Base-by-base conservation (phyloP, 768 basidiomycete species). In the Suillus spraguei region DNA sequence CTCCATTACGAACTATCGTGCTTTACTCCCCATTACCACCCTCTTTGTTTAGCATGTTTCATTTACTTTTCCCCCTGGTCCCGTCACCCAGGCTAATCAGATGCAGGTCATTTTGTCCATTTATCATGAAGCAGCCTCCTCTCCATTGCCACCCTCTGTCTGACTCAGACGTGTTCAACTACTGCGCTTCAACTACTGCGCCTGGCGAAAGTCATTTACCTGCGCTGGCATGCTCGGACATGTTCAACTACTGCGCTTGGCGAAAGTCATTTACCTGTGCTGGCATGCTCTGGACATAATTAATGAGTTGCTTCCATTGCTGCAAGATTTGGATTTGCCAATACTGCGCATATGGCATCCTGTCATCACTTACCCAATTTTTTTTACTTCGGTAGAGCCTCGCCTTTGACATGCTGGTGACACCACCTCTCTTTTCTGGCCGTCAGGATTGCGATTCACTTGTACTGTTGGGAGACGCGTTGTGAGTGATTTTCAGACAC, bases 301-400 rank as follows among this genome's bases (percentile, higher is more conserved):
- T 67, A 94, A 93, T 61, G 94, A 97, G 69, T 95, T 99, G 97
- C 77, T 99, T 99, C 83, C 87, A 96, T 39, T 85, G 95, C 64
- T 89, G 96, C 61, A 96, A 99, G 73, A 89, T 91, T 76, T 97
- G 98, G 74, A 88, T 92, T 5, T 85, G n/a, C 44, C 44, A 44
- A 46, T 46, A 7, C 10, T 7, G 20, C 7, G 11, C 46, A 47
- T 47, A 10, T 13, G 46, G 46, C 22, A 47, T 47, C 11, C 46
- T 1, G 13, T 47, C 46, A 24, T 17, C 22, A 14, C 46, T 47
- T 47, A 47, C n/a, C 46, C 11, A 47, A 47, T 7, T 11, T 47
- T 22, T 17, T 22, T 14, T 47, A 47, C 22, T 47, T 47, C 11
- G 22, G 46, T 5, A 47, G 46, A 47, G 46, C 46, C 46, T 47